Base-by-base conservation (phyloP, 108 stramenopile species). In the Nitzschia inconspicua region DNA sequence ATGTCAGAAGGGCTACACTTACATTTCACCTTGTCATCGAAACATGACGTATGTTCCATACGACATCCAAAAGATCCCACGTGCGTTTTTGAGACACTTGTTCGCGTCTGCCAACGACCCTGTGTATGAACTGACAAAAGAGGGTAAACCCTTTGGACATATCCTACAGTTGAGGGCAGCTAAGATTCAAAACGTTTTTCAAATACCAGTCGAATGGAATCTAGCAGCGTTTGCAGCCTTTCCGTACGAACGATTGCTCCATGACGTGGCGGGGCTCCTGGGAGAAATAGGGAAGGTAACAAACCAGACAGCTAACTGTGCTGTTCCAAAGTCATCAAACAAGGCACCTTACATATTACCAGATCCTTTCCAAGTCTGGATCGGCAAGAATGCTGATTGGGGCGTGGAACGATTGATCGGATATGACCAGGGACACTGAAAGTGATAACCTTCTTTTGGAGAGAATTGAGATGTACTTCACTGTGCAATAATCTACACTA, bases 1-100 rank as follows among this genome's bases (percentile, higher is more conserved):
- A 3, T 69, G 68, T 31, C 68, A 69, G 24, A 69, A 54, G 39
- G 68, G 68, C 27, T 69, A 51, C 24, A 40, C 24, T 13, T 47
- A 43, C 23, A 42, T 61, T 0, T 69, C 68, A 16, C 68, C 68
- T 5, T 69, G 68, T 60, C 1, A 19, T 34, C 26, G 22, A 51
- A 51, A 52, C 28, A 18, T 44, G 10, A 42, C 51, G 24, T 69
- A 69, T 28, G 60, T 61, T 6, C 68, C 68, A n/a, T 18, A 48
- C 0, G 24, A 10, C n/a, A 20, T 69, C 8, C 25, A 16, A 19
- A 29, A 53, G 11, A 69, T 69, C 35, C 68, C 68, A 11, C 1
- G 7, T 19, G 23, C 52, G 11, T 69, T 69, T 47, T 44, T 69
- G 20, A 59, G 68, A 22, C 48, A 69, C 28, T 37, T 69, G 41